phyloP scores from a whole-genome alignment of 257 asterid genomes.

The Fraxinus pennsylvanica region DNA sequence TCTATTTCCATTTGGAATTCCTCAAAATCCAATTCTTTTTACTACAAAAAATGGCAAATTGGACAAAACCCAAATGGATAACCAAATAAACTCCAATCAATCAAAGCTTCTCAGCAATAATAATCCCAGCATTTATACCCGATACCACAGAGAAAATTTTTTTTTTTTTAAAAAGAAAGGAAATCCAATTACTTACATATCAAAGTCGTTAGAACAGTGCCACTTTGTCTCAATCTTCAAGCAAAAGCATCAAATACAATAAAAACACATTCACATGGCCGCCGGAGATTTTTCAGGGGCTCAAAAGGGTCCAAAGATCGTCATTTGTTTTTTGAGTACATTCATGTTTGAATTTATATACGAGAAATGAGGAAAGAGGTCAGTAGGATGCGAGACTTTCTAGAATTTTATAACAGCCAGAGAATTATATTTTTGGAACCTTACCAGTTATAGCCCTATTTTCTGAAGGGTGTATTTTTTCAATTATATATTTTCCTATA shows the following conservation, averaged over 20 bases:
- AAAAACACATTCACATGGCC: slow-evolving; percentile 25
- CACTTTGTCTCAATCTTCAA: slow-evolving; percentile 44
- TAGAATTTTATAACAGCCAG: neutral
- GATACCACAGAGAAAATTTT: neutral
- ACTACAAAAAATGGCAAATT: neutral
- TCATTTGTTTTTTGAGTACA: neutral
- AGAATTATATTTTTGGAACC: neutral
- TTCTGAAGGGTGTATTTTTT: too few species aligned
- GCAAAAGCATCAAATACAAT: slow-evolving; percentile 48
- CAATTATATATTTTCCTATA: too few species aligned
- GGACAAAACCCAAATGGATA: slow-evolving; percentile 17
- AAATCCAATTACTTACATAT: slow-evolving; percentile 30
- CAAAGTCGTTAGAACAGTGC: slow-evolving; percentile 54
- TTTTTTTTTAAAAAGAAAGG: slow-evolving; percentile 12
- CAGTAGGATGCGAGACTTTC: neutral
- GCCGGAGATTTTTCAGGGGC: neutral
- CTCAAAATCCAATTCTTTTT: slow-evolving; percentile 20
- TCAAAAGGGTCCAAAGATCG: neutral
- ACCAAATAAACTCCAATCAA: slow-evolving; percentile 20
- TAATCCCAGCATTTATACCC: slow-evolving; percentile 34
- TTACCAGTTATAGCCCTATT: too few species aligned
- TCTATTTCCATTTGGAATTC: neutral
- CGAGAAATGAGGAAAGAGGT: neutral
- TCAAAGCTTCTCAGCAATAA: slow-evolving; percentile 22
- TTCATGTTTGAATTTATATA: neutral